Evolutionary conservation across 2,329 filamentous ascomycete genomes (phyloP).

Genomic region (Coniochaeta sp.): DNA sequence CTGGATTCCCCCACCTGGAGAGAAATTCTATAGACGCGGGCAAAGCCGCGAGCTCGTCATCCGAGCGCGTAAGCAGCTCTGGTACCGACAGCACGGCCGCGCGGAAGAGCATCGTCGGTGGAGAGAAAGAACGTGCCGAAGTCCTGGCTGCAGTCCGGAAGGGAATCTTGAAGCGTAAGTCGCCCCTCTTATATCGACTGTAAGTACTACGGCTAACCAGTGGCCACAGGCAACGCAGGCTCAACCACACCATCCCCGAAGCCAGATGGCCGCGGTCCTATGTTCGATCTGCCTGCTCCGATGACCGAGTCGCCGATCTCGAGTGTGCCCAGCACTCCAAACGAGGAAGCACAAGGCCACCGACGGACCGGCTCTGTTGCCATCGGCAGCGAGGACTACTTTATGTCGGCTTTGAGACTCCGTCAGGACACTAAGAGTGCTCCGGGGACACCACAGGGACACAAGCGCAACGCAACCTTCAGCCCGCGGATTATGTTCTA

Average conservation of each 20-base stretch:
- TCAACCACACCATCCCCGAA: not conserved
- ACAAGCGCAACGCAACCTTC: slow-evolving; percentile 65
- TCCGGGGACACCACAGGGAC: slow-evolving; percentile 67
- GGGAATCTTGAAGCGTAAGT: slow-evolving; percentile 86
- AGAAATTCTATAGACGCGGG: slow-evolving; percentile 69
- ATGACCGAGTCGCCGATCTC: slow-evolving; percentile 74
- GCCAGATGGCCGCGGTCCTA: slow-evolving; percentile 41
- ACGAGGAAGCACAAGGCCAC: slow-evolving; percentile 64
- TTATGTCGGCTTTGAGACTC: slow-evolving; percentile 68
- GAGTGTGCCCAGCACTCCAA: slow-evolving; percentile 81
- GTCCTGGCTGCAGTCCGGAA: slow-evolving; percentile 89
- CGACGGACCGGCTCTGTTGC: slow-evolving; percentile 62
- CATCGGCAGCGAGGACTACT: slow-evolving; percentile 83
- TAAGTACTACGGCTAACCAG: not conserved
- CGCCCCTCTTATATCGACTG: not conserved
- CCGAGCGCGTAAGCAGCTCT: slow-evolving; percentile 48
- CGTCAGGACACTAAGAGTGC: slow-evolving; percentile 72
- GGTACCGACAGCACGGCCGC: slow-evolving; percentile 54
- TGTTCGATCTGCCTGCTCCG: slow-evolving; percentile 53
- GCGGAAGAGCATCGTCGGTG: slow-evolving; percentile 84
- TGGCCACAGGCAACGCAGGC: slow-evolving; percentile 6
- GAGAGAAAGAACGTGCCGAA: slow-evolving; percentile 84
- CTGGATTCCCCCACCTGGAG: slow-evolving; percentile 79
- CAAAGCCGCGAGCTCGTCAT: slow-evolving; percentile 32
- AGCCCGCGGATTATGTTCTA: slow-evolving; percentile 91